These are phyloP conservation scores for Cordyceps sp. DNA, from an alignment of 2,329 filamentous ascomycete genomes.

Conservation along the genomic window DNA sequence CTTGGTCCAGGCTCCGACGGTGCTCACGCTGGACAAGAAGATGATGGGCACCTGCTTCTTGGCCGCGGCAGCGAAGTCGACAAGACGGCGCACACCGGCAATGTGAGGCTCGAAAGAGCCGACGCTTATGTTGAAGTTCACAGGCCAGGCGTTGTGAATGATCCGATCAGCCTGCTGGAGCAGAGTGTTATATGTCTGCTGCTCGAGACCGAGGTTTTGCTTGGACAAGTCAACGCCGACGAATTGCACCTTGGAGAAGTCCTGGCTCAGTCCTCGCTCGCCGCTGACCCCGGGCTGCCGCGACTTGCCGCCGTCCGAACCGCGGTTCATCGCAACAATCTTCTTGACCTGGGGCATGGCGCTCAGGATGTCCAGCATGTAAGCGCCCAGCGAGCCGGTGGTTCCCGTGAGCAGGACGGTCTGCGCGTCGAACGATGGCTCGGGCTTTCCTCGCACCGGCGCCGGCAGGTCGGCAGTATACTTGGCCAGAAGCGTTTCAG, in stretches of 20 bases:
- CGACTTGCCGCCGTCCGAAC: conserved; percentile 15
- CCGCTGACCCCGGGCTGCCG: conserved; percentile 20
- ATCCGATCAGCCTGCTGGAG: conserved; percentile 23
- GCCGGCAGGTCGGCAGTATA: conserved; percentile 12
- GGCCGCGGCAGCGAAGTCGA: conserved; percentile 20
- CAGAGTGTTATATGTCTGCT: conserved; percentile 17
- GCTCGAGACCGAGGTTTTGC: conserved; percentile 27
- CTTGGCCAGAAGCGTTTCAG: conserved; percentile 8
- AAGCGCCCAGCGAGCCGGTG: conserved; percentile 79
- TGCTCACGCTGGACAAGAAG: conserved; percentile 27
- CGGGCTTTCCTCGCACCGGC: conserved; percentile 6
- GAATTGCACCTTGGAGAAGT: conserved; percentile 26
- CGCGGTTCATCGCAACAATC: conserved; percentile 12
- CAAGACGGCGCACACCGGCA: conserved; percentile 29
- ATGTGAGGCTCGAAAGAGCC: conserved; percentile 33
- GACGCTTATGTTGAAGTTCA: conserved; percentile 34
- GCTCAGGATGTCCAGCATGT: conserved; percentile 33
- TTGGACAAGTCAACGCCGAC: conserved; percentile 29
- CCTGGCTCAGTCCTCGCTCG: conserved; percentile 19
- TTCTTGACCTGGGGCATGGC: conserved; percentile 6
- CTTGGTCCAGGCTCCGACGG: conserved; percentile 16
- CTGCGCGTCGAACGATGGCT: conserved; percentile 12
- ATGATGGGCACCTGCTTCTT: conserved; percentile 16
- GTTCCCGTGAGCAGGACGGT: conserved; percentile 74
- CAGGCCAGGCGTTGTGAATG: conserved; percentile 33